Evolutionary conservation across 2,329 filamentous ascomycete species (phyloP).

Genomic region (Curvularia verruculosa): DNA sequence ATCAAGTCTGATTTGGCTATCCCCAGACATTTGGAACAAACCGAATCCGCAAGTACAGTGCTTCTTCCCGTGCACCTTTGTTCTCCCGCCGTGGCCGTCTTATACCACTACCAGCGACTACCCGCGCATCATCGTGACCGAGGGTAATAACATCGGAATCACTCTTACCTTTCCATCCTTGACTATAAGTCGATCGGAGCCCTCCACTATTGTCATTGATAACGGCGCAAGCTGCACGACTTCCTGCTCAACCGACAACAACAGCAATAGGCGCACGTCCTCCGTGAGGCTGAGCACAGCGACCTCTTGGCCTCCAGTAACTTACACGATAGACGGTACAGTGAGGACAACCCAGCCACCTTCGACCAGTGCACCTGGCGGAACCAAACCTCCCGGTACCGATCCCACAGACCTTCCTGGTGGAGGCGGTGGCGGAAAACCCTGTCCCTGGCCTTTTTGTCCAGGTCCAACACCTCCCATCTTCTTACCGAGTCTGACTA

Average conservation of each 20-base stretch:
- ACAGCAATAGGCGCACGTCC: background rate
- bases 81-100: conserved; percentile 8
- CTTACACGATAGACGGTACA: background rate
- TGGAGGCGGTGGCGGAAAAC: background rate
- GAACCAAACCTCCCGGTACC: background rate
- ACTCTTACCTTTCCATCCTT: conserved; percentile 14
- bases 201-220: background rate
- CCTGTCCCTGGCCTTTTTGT: background rate
- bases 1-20: conserved; percentile 13
- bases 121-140: conserved; percentile 11
- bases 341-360: background rate
- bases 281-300: background rate
- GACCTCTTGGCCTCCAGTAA: background rate
- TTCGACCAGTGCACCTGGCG: too few relatives aligned
- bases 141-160: conserved; percentile 6
- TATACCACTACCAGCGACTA: conserved; percentile 11
- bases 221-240: background rate
- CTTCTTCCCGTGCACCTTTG: conserved; percentile 12
- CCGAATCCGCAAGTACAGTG: conserved; percentile 14
- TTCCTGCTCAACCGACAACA: background rate
- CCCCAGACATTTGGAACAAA: conserved; percentile 10
- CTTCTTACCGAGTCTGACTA: background rate
- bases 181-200: background rate
- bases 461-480: background rate
- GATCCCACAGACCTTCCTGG: background rate